Evolutionary conservation across 2,329 filamentous ascomycete species (phyloP).

Genomic region (Ascosphaera aggregata): DNA sequence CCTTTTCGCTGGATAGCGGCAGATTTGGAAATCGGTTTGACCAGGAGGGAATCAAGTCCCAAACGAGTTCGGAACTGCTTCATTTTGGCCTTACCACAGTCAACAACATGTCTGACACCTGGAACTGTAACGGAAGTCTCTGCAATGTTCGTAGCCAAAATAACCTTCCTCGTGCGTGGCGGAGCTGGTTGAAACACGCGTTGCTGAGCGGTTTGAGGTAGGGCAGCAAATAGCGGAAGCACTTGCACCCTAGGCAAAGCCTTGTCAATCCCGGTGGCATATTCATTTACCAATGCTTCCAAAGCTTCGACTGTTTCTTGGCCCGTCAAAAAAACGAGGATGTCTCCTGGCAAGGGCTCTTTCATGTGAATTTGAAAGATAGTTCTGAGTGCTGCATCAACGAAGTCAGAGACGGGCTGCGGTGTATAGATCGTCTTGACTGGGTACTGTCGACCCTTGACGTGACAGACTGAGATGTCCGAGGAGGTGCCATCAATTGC

Average conservation of each 20-base stretch:
- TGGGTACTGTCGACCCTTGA: slow-evolving; percentile 70
- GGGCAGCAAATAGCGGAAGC: slow-evolving; percentile 94
- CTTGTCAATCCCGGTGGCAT: too few species aligned
- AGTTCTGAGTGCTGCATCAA: slow-evolving; percentile 56
- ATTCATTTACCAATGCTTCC: slow-evolving; percentile 77
- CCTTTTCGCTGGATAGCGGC: slow-evolving; percentile 89
- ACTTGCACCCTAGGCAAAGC: too few species aligned
- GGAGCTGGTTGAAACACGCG: slow-evolving; percentile 91
- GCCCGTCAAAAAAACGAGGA: slow-evolving; percentile 97
- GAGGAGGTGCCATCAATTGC: slow-evolving; percentile 4
- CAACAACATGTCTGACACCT: slow-evolving; percentile 97
- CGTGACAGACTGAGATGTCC: slow-evolving; percentile 35
- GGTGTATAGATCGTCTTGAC: slow-evolving; percentile 57
- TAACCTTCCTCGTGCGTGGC: slow-evolving; percentile 88
- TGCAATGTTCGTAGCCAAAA: slow-evolving; percentile 95
- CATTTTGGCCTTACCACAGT: slow-evolving; percentile 85
- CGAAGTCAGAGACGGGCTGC: slow-evolving; percentile 53
- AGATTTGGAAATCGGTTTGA: slow-evolving; percentile 93
- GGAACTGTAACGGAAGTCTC: slow-evolving; percentile 96
- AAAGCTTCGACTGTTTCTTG: slow-evolving; percentile 93
- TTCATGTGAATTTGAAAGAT: slow-evolving; percentile 74
- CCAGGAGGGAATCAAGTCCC: slow-evolving; percentile 97
- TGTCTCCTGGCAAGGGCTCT: slow-evolving; percentile 85
- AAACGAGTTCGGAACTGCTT: slow-evolving; percentile 98
- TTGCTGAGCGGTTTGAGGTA: slow-evolving; percentile 92